A percentile compares a stretch with the other conserved stretches of the same genome.
Evolutionary conservation across 2,329 filamentous ascomycete genomes (phyloP).

Genomic region (Gliomastix tumulicola): DNA sequence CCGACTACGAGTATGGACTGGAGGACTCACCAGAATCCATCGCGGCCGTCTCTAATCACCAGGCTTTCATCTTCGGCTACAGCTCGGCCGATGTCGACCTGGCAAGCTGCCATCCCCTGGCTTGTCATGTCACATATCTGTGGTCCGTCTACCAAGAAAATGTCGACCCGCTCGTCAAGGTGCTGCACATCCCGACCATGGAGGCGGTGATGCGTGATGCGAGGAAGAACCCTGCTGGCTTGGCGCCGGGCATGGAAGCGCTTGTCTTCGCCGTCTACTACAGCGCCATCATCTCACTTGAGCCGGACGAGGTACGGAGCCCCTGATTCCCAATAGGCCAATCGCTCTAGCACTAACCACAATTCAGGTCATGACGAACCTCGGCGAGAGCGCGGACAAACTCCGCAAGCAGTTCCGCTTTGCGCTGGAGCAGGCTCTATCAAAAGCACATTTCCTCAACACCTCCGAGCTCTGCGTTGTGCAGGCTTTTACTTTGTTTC

Average conservation of each 20-base stretch:
- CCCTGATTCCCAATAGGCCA: not conserved
- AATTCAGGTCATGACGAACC: conserved; percentile 29
- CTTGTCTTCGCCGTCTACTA: conserved; percentile 59
- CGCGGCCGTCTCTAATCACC: too few species aligned
- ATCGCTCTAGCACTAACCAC: not conserved
- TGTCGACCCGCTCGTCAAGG: conserved; percentile 65
- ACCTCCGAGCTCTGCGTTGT: conserved; percentile 49
- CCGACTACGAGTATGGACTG: conserved; percentile 61
- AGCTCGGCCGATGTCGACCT: conserved; percentile 65
- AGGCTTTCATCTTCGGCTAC: conserved; percentile 68
- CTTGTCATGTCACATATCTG: conserved; percentile 58
- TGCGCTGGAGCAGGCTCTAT: conserved; percentile 49
- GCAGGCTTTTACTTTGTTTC: conserved; percentile 51
- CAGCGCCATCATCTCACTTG: conserved; percentile 49
- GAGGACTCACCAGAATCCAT: too few species aligned
- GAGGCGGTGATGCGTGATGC: conserved; percentile 55
- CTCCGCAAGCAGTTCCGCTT: conserved; percentile 40
- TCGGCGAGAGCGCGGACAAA: conserved; percentile 34
- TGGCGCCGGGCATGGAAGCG: conserved; percentile 51
- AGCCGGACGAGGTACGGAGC: conserved; percentile 50
- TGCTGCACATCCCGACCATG: conserved; percentile 63
- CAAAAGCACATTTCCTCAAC: conserved; percentile 50
- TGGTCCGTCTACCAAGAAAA: conserved; percentile 69
- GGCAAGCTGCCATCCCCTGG: conserved; percentile 54
- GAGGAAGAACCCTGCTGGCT: conserved; percentile 48